These are phyloP conservation scores for Candida schatavii DNA, from an alignment of 805 yeast species.

Conservation along the genomic window DNA sequence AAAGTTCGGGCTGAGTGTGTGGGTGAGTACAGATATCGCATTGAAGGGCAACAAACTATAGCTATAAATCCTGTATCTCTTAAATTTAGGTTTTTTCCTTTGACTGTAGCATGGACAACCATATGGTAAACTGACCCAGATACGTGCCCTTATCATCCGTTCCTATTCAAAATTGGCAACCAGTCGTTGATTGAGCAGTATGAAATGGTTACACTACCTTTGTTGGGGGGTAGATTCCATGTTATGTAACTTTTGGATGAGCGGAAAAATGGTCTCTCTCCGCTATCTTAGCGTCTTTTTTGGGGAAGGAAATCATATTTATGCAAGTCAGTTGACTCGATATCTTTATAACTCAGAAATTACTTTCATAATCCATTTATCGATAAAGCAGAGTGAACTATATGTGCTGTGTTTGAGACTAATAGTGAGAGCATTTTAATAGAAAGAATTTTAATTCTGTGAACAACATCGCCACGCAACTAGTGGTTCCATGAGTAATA, in stretches of 20 bases:
- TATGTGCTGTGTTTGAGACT: constrained; percentile 23
- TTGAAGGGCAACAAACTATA: too few species aligned
- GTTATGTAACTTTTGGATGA: constrained; percentile 26
- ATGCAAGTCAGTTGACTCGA: constrained; percentile 24
- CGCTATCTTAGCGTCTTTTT: constrained; percentile 35
- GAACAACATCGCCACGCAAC: too few species aligned
- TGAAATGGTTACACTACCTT: constrained; percentile 38
- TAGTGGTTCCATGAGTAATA: too few species aligned
- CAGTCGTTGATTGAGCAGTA: constrained; percentile 42
- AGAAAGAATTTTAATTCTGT: too few species aligned
- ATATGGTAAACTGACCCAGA: too few species aligned
- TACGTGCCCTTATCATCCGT: constrained; percentile 54
- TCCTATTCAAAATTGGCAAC: constrained; percentile 53
- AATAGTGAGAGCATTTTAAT: too few species aligned
- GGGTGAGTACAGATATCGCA: too few species aligned
- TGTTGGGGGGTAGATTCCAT: constrained; percentile 29
- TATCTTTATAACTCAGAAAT: constrained; percentile 43
- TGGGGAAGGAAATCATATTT: constrained; percentile 21
- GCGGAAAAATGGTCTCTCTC: constrained; percentile 27
- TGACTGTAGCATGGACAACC: too few species aligned
- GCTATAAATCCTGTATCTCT: too few species aligned
- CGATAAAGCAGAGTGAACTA: constrained; percentile 26
- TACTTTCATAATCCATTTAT: constrained; percentile 19
- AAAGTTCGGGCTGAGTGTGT: too few species aligned
- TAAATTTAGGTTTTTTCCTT: too few species aligned